Percentiles rank a stretch among this genome's conserved stretches.
Conservation (phyloP, 805 yeast species). For the Candida sanyiensis region DNA sequence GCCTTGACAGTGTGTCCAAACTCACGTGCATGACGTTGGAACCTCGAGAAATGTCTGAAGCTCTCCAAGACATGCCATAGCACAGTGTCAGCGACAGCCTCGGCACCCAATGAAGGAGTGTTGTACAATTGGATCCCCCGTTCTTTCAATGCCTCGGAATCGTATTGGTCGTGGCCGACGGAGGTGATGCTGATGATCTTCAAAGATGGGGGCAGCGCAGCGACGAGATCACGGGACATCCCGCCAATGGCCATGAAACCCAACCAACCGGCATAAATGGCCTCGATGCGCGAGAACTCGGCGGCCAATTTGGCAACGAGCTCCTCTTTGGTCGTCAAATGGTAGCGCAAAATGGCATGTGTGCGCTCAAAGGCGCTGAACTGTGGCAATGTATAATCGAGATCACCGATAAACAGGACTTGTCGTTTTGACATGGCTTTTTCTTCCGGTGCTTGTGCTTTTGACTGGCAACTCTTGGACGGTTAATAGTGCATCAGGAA, state of each 20-base stretch:
- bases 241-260: constrained; percentile 51
- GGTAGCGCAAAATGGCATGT: constrained; percentile 31
- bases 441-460: too few relatives aligned
- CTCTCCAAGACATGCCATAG: constrained; percentile 49
- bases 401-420: constrained; percentile 39
- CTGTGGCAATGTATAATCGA: constrained; percentile 33
- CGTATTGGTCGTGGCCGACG: constrained; percentile 52
- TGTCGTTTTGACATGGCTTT: constrained; percentile 7
- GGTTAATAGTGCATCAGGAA: too few relatives aligned
- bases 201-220: constrained; percentile 38
- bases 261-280: constrained; percentile 56
- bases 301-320: constrained; percentile 33
- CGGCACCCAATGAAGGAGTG: constrained; percentile 42
- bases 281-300: constrained; percentile 35
- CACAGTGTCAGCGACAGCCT: constrained; percentile 61
- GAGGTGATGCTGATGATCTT: constrained; percentile 49
- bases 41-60: constrained; percentile 45
- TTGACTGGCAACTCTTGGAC: too few relatives aligned
- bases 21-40: constrained; percentile 28
- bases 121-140: constrained; percentile 42
- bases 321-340: constrained; percentile 34
- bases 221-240: constrained; percentile 37
- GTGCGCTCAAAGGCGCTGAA: constrained; percentile 31
- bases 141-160: constrained; percentile 34
- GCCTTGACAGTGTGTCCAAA: constrained; percentile 36